Conservation (phyloP, 2,329 filamentous ascomycete species). For the Tolypocladium ovalisporum region DNA sequence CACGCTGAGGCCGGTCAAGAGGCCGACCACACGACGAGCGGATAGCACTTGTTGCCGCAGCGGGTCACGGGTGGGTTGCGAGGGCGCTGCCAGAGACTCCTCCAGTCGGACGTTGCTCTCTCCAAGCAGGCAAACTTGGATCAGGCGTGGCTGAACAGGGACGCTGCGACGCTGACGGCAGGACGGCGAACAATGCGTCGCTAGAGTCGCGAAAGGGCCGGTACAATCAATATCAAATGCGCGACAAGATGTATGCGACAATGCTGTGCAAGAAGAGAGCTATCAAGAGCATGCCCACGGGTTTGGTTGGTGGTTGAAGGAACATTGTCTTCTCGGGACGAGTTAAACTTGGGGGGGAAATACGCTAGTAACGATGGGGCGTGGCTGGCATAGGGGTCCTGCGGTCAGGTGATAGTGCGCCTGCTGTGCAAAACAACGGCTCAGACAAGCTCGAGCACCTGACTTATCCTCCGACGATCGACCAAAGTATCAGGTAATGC, state of each 20-base stretch:
- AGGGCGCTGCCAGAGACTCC: not conserved
- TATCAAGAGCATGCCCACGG: not conserved
- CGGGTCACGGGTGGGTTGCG: not conserved
- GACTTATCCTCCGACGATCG: not conserved
- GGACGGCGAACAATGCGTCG: not conserved
- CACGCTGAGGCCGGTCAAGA: not conserved
- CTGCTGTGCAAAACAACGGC: not conserved
- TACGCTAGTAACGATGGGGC: not conserved
- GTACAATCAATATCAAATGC: not conserved
- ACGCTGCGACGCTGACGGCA: not conserved
- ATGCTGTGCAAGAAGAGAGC: not conserved
- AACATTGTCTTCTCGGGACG: not conserved
- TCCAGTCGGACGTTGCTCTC: not conserved
- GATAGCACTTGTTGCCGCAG: not conserved
- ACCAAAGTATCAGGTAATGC: not conserved
- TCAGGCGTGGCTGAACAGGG: not conserved
- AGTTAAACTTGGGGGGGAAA: not conserved
- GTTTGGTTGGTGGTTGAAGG: not conserved
- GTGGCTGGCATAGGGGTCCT: not conserved
- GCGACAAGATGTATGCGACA: not conserved
- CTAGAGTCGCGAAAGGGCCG: not conserved
- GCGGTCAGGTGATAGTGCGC: not conserved
- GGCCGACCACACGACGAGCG: not conserved
- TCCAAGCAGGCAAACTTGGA: not conserved
- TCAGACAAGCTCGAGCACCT: not conserved